Evolutionary conservation across 352 stramenopile genomes (phyloP).

Genomic region (Globisporangium echinulatum): DNA sequence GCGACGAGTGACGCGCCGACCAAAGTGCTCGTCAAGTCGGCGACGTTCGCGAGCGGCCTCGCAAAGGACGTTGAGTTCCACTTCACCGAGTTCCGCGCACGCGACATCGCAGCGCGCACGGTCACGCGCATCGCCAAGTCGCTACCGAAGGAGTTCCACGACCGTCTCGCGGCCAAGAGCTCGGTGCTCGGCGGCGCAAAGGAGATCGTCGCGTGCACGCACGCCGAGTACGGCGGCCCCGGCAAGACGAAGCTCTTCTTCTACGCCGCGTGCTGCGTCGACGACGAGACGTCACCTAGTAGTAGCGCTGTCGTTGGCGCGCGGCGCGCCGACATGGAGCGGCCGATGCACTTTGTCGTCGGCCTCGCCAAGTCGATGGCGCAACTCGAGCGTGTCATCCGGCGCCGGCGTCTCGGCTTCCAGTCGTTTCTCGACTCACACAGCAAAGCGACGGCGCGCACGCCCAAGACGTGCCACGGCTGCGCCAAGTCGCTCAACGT

Average conservation of each 20-base stretch:
- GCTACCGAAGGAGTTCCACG: slow-evolving; percentile 55
- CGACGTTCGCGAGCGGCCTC: slow-evolving; percentile 23
- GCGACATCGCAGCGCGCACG: slow-evolving; percentile 15
- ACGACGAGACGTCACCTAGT: slow-evolving; percentile 13
- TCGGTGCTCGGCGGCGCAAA: slow-evolving; percentile 27
- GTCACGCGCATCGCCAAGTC: slow-evolving; percentile 57
- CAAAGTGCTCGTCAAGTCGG: slow-evolving; percentile 21
- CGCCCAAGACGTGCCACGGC: slow-evolving; percentile 21
- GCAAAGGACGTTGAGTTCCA: slow-evolving; percentile 21
- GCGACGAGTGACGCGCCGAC: slow-evolving; percentile 19
- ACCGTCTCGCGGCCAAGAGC: slow-evolving; percentile 15
- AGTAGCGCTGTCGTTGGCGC: not conserved
- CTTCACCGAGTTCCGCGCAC: slow-evolving; percentile 8
- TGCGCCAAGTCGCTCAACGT: slow-evolving; percentile 27
- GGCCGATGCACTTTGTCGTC: slow-evolving; percentile 16
- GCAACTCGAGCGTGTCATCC: slow-evolving; percentile 17
- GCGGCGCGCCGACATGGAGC: slow-evolving; percentile 13
- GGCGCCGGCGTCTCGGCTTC: slow-evolving; percentile 22
- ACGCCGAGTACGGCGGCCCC: slow-evolving; percentile 14
- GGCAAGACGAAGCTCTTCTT: slow-evolving; percentile 22
- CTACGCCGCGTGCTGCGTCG: slow-evolving; percentile 22
- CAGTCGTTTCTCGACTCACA: slow-evolving; percentile 25
- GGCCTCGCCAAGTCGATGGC: slow-evolving; percentile 15
- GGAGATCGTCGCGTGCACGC: slow-evolving; percentile 21
- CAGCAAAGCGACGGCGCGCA: slow-evolving; percentile 13